Base-by-base conservation (phyloP, 73 alveolate genomes). In the Stentor coeruleus region DNA sequence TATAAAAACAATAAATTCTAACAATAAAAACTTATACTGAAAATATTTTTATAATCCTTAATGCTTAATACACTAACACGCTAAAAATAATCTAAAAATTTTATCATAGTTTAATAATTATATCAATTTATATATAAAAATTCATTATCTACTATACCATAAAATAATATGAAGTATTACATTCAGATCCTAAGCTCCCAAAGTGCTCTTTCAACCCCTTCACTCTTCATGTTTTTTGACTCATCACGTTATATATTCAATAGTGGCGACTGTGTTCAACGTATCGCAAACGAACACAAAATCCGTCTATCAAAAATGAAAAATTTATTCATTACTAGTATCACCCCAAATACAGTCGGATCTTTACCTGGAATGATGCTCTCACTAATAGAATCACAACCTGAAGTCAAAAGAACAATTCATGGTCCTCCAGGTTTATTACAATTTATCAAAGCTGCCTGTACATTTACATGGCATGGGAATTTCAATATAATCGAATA, bases 381-480 rank as follows among this genome's bases (percentile, higher is more conserved):
- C 15, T 20, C 77, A 1, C 26, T 75, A 14, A 20, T 38, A 30
- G 59, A 75, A 36, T 30, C 74, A 14, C 33, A n/a, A 14, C 74
- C 59, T 39, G 20, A 14, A 20, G 6, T n/a, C 2, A 26, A 66
- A 20, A 75, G 83, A 40, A 37, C 15, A 36, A 33, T 75, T 3
- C 72, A 39, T 39, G 83, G 83, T 1, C 83, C 83, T 31, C 83
- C 83, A 20, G 83, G 83, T 0, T 20, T 75, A 38, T 30, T 35
- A 37, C 38, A 15, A 6, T 75, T 14, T 39, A 40, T 75, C 14
- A 15, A 75, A 37, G 6, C 81, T 14, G 6, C 3, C 38, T 36
- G n/a, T 15, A 75, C 83, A 37, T 39, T 75, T 75, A 33, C 39
- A 37, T 75, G 66, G 30, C n/a, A 75, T 40, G 38, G 39, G 28